Base-by-base conservation (phyloP, 2,329 filamentous ascomycete species). In the Fusarium sp. region DNA sequence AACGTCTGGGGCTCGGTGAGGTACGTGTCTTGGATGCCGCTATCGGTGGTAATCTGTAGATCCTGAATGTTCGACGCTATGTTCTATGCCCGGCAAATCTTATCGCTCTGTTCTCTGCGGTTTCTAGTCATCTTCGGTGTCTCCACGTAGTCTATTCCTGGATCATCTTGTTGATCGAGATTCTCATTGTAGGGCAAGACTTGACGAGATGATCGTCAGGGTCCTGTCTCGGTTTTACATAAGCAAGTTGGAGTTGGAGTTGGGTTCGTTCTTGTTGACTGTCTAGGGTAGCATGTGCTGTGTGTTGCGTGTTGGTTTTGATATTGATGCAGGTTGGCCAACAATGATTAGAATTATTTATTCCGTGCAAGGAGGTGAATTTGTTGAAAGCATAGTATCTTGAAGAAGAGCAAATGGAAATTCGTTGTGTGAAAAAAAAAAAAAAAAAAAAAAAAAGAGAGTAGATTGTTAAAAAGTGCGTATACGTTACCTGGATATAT, bases 121-220 rank as follows among this genome's bases (percentile, higher is more conserved):
- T 25, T 59, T 60, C 55, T 60, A 48, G 48, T 55, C 21, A n/a
- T 21, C 4, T 59, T 59, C 55, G 31, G 13, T 7, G 11, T 14
- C 31, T 33, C 13, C 9, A 19, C 23, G 23, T 37, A 25, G 6
- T 9, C 11, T 29, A 13, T 29, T 9, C 7, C 27, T 29, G 13
- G 31, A 33, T 33, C 31, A n/a, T 33, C 11, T n/a, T 13, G 3
- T 39, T 31, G 25, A 54, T 49, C 23, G 32, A 32, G 27, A 48
- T 53, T 17, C 14, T 32, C 27, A 11, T 39, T 43, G 35, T 14
- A 58, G 47, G 35, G 46, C 46, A 58, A 37, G 27, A 23, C n/a
- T 43, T 47, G 48, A 29, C 52, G 21, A 48, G 19, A 38, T 25
- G 21, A 27, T 19, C 9, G 37, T 4, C 32, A 17, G 27, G 27